Evolutionary conservation across 495 filamentous ascomycete species (phyloP).

Genomic region (Pyronema omphalodes): DNA sequence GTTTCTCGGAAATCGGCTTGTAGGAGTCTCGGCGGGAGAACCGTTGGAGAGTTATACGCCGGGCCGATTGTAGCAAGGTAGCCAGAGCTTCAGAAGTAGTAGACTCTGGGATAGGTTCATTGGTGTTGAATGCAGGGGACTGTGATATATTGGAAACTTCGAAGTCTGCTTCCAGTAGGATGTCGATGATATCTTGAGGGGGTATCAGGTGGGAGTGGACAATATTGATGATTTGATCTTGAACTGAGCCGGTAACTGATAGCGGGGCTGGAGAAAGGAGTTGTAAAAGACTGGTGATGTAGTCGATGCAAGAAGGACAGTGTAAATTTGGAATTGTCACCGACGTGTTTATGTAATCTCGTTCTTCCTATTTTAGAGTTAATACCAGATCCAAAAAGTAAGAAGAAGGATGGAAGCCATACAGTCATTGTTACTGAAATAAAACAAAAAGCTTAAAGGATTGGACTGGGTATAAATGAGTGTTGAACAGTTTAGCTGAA

Average conservation of each 20-base stretch:
- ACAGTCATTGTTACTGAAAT: no score
- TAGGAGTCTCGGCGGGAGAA: neutral
- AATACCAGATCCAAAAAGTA: no score
- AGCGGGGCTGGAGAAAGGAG: conserved; percentile 13
- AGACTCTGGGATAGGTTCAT: neutral
- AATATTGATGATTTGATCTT: conserved; percentile 16
- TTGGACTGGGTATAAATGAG: no score
- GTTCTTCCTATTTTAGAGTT: no score
- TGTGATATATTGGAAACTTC: conserved; percentile 13
- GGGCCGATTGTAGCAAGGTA: neutral
- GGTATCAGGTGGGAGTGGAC: conserved; percentile 11
- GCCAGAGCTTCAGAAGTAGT: neutral
- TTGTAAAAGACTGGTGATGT: conserved; percentile 16
- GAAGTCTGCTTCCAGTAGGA: conserved; percentile 18
- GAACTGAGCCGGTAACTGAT: conserved; percentile 10
- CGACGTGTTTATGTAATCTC: conserved; percentile 6
- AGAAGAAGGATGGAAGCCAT: no score
- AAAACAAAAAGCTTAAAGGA: no score
- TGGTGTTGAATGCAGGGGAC: neutral
- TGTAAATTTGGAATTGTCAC: conserved; percentile 20
- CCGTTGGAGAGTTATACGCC: neutral
- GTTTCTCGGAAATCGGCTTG: conserved; percentile 26
- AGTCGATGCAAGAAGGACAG: conserved; percentile 15
- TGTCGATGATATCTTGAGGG: conserved; percentile 11
- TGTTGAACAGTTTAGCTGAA: no score